These are phyloP conservation scores for Rhodofomes roseus DNA, from an alignment of 1,284 basidiomycete genomes.

Conservation along the genomic window DNA sequence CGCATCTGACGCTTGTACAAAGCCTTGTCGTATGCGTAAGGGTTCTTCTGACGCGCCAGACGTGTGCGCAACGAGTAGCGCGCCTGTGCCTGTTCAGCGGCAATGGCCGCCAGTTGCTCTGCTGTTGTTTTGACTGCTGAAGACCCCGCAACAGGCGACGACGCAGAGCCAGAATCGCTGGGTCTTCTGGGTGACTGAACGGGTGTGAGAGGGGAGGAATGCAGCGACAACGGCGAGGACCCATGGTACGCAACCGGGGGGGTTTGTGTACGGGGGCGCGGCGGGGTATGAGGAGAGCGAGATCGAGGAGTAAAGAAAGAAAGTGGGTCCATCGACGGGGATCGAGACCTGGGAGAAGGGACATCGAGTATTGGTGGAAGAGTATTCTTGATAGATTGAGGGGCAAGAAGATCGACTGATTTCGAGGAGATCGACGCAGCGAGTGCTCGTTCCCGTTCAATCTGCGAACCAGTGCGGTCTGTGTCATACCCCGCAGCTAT, in stretches of 20 bases:
- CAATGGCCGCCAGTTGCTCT: conserved; percentile 3
- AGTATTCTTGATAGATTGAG: background rate
- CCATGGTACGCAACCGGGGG: background rate
- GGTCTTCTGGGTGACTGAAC: background rate
- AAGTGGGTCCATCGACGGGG: conserved; percentile 4
- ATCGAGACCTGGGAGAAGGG: background rate
- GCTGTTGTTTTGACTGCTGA: background rate
- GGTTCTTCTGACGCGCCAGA: conserved; percentile 19
- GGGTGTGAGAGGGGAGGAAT: background rate
- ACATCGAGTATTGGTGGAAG: background rate
- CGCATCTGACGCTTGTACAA: conserved; percentile 23
- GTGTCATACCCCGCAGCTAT: background rate
- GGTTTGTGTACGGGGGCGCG: background rate
- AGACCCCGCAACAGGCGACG: background rate
- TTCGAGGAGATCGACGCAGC: too few relatives aligned
- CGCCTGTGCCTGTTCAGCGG: conserved; percentile 6
- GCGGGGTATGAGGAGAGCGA: background rate
- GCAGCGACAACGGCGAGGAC: background rate
- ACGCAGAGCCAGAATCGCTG: background rate
- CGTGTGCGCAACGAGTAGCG: conserved; percentile 25
- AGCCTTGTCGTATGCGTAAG: conserved; percentile 23
- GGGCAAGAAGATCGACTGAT: background rate
- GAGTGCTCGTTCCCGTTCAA: background rate
- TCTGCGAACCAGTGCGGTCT: background rate
- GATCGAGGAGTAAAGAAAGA: background rate